phyloP scores from a whole-genome alignment of 163 green algal genomes.

The Chlamydomonas reinhardtii region DNA sequence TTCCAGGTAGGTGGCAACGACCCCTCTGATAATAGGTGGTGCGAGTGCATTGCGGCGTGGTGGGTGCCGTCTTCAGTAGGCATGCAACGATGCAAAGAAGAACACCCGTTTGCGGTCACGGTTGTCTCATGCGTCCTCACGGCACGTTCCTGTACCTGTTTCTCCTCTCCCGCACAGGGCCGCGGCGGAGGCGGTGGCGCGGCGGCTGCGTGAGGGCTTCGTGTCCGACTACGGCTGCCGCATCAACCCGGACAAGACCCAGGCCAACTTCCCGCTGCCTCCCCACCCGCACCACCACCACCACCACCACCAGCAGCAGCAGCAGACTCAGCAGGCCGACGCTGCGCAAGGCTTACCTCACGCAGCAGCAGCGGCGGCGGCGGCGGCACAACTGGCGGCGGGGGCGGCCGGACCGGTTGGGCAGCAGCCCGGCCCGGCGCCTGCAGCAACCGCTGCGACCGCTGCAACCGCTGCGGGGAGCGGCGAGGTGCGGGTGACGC shows the following conservation, averaged over 20 bases:
- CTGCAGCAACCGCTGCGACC: background rate
- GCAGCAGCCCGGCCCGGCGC: too few species aligned
- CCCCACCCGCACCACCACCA: background rate
- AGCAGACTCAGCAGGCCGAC: background rate
- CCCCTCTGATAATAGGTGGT: too few species aligned
- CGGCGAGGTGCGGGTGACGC: background rate
- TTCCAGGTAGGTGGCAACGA: slow-evolving; percentile 31
- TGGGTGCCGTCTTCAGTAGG: too few species aligned
- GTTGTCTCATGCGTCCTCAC: too few species aligned
- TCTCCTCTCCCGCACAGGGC: slow-evolving; percentile 4
- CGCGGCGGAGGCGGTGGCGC: slow-evolving; percentile 73
- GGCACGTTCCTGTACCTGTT: too few species aligned
- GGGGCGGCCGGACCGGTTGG: too few species aligned
- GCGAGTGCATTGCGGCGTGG: too few species aligned
- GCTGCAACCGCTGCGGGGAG: background rate
- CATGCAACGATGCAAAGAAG: too few species aligned
- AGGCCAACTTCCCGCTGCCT: slow-evolving; percentile 80
- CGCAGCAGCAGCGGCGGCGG: background rate
- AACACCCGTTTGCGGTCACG: too few species aligned
- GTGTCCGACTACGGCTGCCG: slow-evolving; percentile 71
- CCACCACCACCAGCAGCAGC: background rate
- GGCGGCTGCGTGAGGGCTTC: slow-evolving; percentile 76
- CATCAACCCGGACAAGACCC: slow-evolving; percentile 91
- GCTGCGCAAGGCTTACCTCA: background rate
- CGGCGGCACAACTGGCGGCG: background rate